Evolutionary conservation across 345 rosid genomes (phyloP), one percentile per base, ranked within the genome.

Genomic region (Aquilaria yunnanensis): DNA sequence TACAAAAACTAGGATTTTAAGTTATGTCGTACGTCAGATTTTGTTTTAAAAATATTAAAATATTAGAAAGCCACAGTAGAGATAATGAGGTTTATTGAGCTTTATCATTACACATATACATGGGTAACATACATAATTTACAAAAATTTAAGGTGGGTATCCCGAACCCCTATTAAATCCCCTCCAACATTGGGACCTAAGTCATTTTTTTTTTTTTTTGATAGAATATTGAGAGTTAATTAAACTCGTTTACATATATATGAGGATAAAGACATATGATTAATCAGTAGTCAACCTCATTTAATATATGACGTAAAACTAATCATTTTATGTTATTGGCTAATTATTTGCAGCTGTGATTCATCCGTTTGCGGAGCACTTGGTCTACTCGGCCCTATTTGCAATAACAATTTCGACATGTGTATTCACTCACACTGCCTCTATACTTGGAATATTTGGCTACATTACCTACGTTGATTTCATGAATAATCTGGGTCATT

Each of bases 311-410:
- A 53, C 14, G 14, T 53, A 37, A 5, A 37, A 37, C 43, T 37
- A 37, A 3, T 3, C 8, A 37, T 5, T 37, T 0, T 3, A 32
- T 23, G 23, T 23, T 23, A 23, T 9, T 29, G 1, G 2, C n/a
- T 47, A 14, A 13, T 2, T 45, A 0, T 49, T 47, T 50, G 76
- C 88, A 85, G 88, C 92, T 37, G 92, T 83, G 64, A 72, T 76
- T 47, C 88, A 86, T 63, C 89, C 89, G 2, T 83, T 83, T 66
- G 85, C 85, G 10, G 89, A 86, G 68, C 82, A 77, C 74, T 65
- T 86, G 14, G 77, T 77, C 1, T 86, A 86, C 57, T 83, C 65
- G 67, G 23, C 48, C 2, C 78, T 83, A 14, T 86, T 86, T 54
- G 56, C 82, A 13, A 79, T 76, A 10, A 82, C 92, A 13, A 0